Base-by-base conservation (phyloP, 176 grass and related monocot species). In the Metroxylon sagu region DNA sequence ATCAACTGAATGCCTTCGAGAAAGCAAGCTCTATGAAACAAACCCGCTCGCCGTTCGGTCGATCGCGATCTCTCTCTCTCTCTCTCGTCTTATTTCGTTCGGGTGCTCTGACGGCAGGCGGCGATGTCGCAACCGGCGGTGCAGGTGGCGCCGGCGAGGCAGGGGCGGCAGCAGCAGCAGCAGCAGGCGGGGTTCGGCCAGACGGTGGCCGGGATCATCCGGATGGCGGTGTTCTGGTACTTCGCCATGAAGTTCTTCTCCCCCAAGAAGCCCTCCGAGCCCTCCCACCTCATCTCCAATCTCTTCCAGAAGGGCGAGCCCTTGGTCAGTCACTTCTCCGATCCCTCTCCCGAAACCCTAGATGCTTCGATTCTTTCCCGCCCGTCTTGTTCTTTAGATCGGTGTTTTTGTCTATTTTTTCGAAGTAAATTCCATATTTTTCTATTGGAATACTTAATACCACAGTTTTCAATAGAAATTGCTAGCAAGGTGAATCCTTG, bases 191-290 rank as follows among this genome's bases (percentile, higher is more conserved):
- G 92, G n/a, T 48, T 98, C 25, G 82, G 93, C 1, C 88, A 98
- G 79, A 71, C 73, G 50, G 68, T 98, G 74, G 25, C 73, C 16
- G 94, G 94, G 59, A 63, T 98, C 69, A 67, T 93, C 29, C 73
- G 94, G 61, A 99, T 99, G 85, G 94, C 94, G 17, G 88, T 99
- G 49, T 79, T 99, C 64, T 93, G 88, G 85, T 99, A 99, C 85
- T 93, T 99, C 71, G 84, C 85, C 16, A 26, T 85, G 79, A 99
- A 93, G 80, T 99, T 99, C 70, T 99, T 99, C 85, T 77, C 78
- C 19, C 79, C 82, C 2, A 99, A 99, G 79, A 74, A 69, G 39
- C 59, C 90, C 19, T 53, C 81, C 16, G 85, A 89, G 4, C 88
- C 94, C 0, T 68, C 78, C 18, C 29, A 85, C 76, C 78, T 99